Evolutionary conservation across 306 rosid species (phyloP).

Genomic region (Vigna reflexopilosa): DNA sequence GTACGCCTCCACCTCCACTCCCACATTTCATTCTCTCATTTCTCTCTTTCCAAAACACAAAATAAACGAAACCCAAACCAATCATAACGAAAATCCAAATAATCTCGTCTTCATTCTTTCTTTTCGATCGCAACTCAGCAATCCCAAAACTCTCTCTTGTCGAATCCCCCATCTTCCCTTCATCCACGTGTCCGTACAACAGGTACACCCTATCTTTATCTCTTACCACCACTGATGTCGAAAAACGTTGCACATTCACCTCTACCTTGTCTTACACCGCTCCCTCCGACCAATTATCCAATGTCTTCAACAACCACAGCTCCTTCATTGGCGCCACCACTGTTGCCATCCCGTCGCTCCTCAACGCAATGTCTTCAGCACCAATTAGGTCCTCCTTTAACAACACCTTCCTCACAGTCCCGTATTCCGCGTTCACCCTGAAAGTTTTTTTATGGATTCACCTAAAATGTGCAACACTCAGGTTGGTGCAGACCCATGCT

Average conservation of each 20-base stretch:
- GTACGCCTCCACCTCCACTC: no score
- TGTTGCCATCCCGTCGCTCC: conserved; percentile 60
- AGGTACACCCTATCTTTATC: conserved; percentile 66
- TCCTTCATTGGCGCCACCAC: conserved; percentile 56
- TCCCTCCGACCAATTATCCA: conserved; percentile 74
- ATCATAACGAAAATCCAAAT: conserved; percentile 72
- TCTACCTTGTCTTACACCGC: conserved; percentile 61
- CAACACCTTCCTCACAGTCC: conserved; percentile 62
- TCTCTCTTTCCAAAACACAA: conserved; percentile 68
- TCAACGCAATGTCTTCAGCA: conserved; percentile 63
- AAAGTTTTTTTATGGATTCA: background rate
- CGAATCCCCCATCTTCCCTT: conserved; percentile 49
- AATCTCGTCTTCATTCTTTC: conserved; percentile 60
- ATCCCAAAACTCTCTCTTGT: conserved; percentile 69
- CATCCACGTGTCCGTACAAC: conserved; percentile 67
- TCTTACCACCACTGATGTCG: conserved; percentile 68
- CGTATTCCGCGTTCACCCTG: conserved; percentile 70
- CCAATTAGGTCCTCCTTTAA: conserved; percentile 56
- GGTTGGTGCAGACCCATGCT: no score
- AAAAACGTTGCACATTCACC: conserved; percentile 56
- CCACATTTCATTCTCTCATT: no score
- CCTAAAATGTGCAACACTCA: no score
- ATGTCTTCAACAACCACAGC: conserved; percentile 72
- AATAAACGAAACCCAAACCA: conserved; percentile 75
- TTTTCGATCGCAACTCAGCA: conserved; percentile 64